Evolutionary conservation across 805 yeast species (phyloP), one percentile per base, ranked within the genome.

Genomic region (Barnettozyma salicaria): DNA sequence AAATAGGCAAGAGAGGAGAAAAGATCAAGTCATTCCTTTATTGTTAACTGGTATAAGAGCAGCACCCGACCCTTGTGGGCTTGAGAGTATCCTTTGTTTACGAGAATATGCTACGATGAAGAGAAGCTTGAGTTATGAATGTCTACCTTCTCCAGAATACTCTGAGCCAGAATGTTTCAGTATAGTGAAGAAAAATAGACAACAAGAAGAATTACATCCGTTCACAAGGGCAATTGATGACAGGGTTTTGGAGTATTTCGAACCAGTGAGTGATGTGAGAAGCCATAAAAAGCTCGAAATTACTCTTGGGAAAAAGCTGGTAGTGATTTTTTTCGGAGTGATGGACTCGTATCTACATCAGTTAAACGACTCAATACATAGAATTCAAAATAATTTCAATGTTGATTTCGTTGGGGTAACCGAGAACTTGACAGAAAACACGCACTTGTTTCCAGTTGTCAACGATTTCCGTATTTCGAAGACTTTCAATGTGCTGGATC

Each of bases 311-410:
- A 44, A 40, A n/a, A 30, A 39, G 2, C 26, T 51, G 3, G 41
- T 53, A 2, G 37, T 53, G 6, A 39, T 53, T n/a, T 53, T 53
- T 34, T 53, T 48, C 34, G 58, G 58, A 3, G 35, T 52, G 1
- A 41, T 45, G 39, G 42, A 33, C 21, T 41, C 39, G 16, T 41
- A 45, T 20, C 16, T 53, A 7, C 42, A 35, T 5, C 34, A 28
- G 6, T 44, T 53, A 10, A 32, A 36, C 19, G 19, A 21, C 1
- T 16, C 32, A 9, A 32, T 36, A 17, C 14, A 34, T 2, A 21
- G 30, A 1, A 28, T 49, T 4, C n/a, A 29, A 9, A 26, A 16
- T 4, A 3, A 19, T 1, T 47, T 39, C 27, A 28, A 44, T 18
- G 27, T 43, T 1, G 47, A 45, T 25, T 26, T 53, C 5, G 26